phyloP scores from a whole-genome alignment of 371 early-diverging fungal genomes.

The Mortierella sp. region DNA sequence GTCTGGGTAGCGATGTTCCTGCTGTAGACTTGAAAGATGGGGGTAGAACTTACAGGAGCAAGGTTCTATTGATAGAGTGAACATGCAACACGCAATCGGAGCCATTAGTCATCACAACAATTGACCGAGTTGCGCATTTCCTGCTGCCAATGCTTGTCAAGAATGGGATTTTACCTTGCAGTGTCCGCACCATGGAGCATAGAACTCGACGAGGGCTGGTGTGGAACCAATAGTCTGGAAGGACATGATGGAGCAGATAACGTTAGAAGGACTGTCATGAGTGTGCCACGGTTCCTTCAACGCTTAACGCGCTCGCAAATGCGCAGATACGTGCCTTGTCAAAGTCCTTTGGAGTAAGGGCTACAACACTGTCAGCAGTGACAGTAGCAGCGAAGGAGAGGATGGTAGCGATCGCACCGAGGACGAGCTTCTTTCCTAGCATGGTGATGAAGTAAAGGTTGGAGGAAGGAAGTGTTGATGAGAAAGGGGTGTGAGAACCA shows the following conservation, averaged over 20 bases:
- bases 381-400: conserved; percentile 36
- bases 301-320: no score
- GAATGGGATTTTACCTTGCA: conserved; percentile 70
- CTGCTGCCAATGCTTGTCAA: background rate
- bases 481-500: background rate
- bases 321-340: conserved; percentile 32
- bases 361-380: conserved; percentile 39
- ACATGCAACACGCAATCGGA: background rate
- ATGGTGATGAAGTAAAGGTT: conserved; percentile 16
- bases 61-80: conserved; percentile 36
- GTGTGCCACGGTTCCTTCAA: no score
- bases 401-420: conserved; percentile 45
- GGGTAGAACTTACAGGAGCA: conserved; percentile 43
- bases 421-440: conserved; percentile 51
- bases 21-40: conserved; percentile 1
- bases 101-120: conserved; percentile 25
- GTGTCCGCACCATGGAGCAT: conserved; percentile 96
- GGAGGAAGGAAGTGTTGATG: conserved; percentile 6
- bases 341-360: conserved; percentile 45
- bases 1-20: background rate
- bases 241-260: background rate
- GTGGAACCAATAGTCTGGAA: conserved; percentile 40
- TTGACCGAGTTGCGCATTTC: background rate
- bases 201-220: conserved; percentile 83
- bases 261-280: no score